Evolutionary conservation across 2,329 filamentous ascomycete species (phyloP), one percentile per base, ranked within the genome.

Genomic region (Talaromyces sp.): DNA sequence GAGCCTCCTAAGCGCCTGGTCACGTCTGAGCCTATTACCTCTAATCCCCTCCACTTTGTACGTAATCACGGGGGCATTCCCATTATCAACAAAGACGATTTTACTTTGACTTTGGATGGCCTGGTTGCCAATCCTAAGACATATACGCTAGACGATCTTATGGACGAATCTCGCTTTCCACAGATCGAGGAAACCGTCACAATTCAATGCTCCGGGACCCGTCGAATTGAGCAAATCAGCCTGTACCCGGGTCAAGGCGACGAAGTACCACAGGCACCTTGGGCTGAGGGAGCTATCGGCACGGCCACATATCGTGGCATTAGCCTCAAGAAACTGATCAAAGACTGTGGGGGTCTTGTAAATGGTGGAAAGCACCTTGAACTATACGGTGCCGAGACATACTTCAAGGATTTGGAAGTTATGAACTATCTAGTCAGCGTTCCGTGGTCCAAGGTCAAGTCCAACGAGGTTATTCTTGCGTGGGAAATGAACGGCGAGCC

Each of bases 41-140:
- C 81, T 0, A 91, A 89, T 64, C 67, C 77, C 3, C 76, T 83
- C n/a, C 84, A 87, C 66, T 91, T 89, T 66, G 85, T 91, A 0
- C 80, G 88, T 7, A 91, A 91, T 64, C 88, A 91, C 65, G 88
- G 88, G 9, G 88, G 88, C 0, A 85, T 91, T 18, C 89, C 89
- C 0, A 77, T 83, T 7, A 89, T 91, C 60, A 81, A 88, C 8
- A 75, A 80, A 1, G 79, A 83, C 0, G 77, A 81, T 2, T 88
- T 77, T 68, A 80, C 76, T 25, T 77, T 88, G 16, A 74, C 77
- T 1, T 72, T 90, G 5, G 84, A 86, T 62, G 87, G 87, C 0
- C 77, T 88, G 0, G 87, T 90, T 3, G 82, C 82, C 5, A 77
- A 83, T 2, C 86, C 87, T 0, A 81, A 81, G 60, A 78, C 71